Conservation (phyloP, 1,284 basidiomycete genomes). For the Athelia psychrophila region DNA sequence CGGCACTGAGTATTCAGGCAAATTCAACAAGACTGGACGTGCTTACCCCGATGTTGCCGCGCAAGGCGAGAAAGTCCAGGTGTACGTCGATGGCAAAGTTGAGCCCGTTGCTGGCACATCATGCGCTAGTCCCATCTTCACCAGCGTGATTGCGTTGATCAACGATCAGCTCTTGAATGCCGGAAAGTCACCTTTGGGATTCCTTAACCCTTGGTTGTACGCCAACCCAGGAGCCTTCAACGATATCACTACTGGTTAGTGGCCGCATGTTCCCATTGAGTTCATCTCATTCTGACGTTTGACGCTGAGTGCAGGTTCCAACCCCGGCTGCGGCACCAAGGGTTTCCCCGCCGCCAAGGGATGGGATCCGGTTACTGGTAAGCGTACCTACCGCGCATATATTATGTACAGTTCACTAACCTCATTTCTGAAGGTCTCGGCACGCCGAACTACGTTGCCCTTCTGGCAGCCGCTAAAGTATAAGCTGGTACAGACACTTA, state of each 20-base stretch:
- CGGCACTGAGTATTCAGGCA: background rate
- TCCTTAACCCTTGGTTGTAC: conserved; percentile 32
- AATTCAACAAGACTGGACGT: conserved; percentile 20
- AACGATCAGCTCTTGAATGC: conserved; percentile 31
- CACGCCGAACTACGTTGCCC: no score
- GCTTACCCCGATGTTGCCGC: conserved; percentile 35
- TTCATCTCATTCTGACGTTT: no score
- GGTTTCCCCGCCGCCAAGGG: conserved; percentile 25
- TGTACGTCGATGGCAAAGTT: conserved; percentile 11
- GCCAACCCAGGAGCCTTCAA: conserved; percentile 3
- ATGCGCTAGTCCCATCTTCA: conserved; percentile 33
- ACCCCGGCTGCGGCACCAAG: conserved; percentile 27
- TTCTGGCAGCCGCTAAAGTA: no score
- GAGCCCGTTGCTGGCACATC: conserved; percentile 29
- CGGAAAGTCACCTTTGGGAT: conserved; percentile 33
- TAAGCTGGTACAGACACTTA: no score
- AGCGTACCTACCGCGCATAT: background rate
- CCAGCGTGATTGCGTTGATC: conserved; percentile 32
- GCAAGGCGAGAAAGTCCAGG: conserved; percentile 23
- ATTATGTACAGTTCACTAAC: background rate
- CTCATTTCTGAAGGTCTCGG: no score
- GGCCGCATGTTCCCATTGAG: no score
- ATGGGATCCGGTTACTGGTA: conserved; percentile 22
- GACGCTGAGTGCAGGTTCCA: conserved; percentile 4
- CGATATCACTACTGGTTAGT: conserved; percentile 1